phyloP scores from a whole-genome alignment of 805 yeast species.

The Candida methanosorbosa region DNA sequence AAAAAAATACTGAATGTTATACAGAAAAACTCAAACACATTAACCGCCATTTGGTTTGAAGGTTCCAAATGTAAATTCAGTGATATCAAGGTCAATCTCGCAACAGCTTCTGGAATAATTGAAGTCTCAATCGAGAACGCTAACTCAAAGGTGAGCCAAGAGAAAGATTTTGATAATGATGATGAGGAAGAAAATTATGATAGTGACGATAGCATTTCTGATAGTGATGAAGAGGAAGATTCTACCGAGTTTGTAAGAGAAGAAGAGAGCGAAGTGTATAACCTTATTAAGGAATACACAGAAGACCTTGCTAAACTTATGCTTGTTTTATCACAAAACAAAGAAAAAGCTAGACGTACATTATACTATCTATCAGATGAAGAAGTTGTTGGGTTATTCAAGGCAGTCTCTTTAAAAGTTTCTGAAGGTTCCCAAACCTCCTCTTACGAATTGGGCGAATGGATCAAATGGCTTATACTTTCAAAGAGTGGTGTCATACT shows the following conservation, averaged over 20 bases:
- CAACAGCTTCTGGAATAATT: neutral
- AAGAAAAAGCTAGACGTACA: conserved; percentile 41
- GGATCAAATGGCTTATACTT: conserved; percentile 80
- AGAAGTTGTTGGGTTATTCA: conserved; percentile 35
- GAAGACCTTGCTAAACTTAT: conserved; percentile 20
- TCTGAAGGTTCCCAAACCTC: conserved; percentile 44
- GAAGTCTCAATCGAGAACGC: neutral
- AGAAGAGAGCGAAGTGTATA: conserved; percentile 13
- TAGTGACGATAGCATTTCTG: conserved; percentile 5
- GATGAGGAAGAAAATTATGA: conserved; percentile 8
- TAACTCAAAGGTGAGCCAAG: conserved; percentile 6
- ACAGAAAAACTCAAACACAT: conserved; percentile 3
- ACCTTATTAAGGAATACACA: conserved; percentile 13
- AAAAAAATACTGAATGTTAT: too few species aligned
- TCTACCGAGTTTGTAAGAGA: conserved; percentile 13
- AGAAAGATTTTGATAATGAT: conserved; percentile 11
- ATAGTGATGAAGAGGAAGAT: conserved; percentile 9
- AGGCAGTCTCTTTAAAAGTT: conserved; percentile 35
- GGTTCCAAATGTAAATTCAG: conserved; percentile 15
- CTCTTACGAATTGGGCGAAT: conserved; percentile 38
- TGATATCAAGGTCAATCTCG: neutral
- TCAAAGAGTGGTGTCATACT: conserved; percentile 59
- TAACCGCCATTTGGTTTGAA: conserved; percentile 19
- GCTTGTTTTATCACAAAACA: conserved; percentile 24
- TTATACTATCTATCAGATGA: conserved; percentile 43